phyloP scores from a whole-genome alignment of 163 green algal species.

The Prototheca stagnorum region DNA sequence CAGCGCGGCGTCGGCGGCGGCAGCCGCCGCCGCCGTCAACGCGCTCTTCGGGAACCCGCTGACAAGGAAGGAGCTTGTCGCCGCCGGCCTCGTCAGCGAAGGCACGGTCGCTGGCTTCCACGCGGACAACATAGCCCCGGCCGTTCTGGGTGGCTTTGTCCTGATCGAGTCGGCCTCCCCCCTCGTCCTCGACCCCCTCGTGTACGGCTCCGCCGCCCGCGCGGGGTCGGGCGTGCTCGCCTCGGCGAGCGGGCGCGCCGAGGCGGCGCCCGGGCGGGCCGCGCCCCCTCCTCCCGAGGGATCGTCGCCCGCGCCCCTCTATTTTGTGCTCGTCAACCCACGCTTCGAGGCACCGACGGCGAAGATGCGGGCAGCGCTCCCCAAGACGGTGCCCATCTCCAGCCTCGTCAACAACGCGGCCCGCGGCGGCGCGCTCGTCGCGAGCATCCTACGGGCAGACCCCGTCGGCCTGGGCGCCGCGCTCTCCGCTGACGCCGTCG shows the following conservation, averaged over 20 bases:
- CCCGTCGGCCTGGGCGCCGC: conserved; percentile 53
- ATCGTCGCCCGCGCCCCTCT: conserved; percentile 45
- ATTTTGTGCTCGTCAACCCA: conserved; percentile 90
- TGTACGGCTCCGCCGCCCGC: no score
- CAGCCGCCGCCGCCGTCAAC: conserved; percentile 78
- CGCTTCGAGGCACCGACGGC: conserved; percentile 80
- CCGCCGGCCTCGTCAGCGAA: conserved; percentile 67
- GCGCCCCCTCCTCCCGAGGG: no score
- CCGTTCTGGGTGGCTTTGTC: conserved; percentile 87
- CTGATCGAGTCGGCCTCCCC: conserved; percentile 68
- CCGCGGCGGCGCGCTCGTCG: conserved; percentile 69
- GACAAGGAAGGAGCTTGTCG: conserved; percentile 61
- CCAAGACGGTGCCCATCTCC: conserved; percentile 46
- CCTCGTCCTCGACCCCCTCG: no score
- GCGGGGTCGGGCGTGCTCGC: no score
- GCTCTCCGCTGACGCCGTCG: conserved; percentile 78
- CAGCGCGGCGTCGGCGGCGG: conserved; percentile 77
- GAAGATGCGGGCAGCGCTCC: conserved; percentile 90
- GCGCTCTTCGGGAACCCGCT: conserved; percentile 75
- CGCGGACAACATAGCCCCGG: conserved; percentile 90
- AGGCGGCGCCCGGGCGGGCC: no score
- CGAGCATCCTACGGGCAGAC: conserved; percentile 72
- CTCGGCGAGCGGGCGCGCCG: no score
- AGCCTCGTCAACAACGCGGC: conserved; percentile 71
- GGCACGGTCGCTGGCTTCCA: conserved; percentile 87